Percentiles rank a stretch among this genome's conserved stretches.
These are phyloP conservation scores for Alternaria consortialis DNA, from an alignment of 2,329 filamentous ascomycete species.

Conservation along the genomic window DNA sequence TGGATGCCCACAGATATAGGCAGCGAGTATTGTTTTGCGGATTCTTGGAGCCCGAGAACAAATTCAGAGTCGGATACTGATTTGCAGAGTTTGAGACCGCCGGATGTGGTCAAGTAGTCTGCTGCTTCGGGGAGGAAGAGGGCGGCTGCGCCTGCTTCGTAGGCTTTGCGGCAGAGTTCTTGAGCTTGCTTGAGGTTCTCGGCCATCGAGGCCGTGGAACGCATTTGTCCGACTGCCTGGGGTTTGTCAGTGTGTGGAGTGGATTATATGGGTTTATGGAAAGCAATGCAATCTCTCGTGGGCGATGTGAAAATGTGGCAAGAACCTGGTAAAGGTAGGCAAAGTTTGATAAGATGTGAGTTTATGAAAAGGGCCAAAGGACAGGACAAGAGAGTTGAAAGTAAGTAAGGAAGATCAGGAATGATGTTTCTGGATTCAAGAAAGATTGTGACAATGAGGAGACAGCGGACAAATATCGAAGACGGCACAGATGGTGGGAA, in stretches of 20 bases:
- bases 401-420: background rate
- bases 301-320: background rate
- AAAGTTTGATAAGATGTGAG: background rate
- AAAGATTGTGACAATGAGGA: background rate
- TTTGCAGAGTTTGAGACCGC: conserved; percentile 74
- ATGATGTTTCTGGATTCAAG: too few relatives aligned
- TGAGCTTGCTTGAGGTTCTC: conserved; percentile 84
- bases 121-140: conserved; percentile 92
- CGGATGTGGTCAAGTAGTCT: conserved; percentile 81
- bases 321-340: too few relatives aligned
- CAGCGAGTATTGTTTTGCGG: conserved; percentile 70
- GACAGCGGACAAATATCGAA: background rate
- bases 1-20: conserved; percentile 90
- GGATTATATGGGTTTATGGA: background rate
- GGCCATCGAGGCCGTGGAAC: conserved; percentile 79
- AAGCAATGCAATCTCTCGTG: background rate
- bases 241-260: background rate
- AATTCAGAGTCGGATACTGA: conserved; percentile 74
- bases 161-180: conserved; percentile 74
- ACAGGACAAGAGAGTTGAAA: background rate
- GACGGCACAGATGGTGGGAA: background rate
- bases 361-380: background rate
- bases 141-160: conserved; percentile 78
- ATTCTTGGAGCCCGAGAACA: conserved; percentile 75
- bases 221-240: conserved; percentile 88